These are phyloP conservation scores for Alternaria infectoria DNA, from an alignment of 2,329 filamentous ascomycete species.

Conservation along the genomic window DNA sequence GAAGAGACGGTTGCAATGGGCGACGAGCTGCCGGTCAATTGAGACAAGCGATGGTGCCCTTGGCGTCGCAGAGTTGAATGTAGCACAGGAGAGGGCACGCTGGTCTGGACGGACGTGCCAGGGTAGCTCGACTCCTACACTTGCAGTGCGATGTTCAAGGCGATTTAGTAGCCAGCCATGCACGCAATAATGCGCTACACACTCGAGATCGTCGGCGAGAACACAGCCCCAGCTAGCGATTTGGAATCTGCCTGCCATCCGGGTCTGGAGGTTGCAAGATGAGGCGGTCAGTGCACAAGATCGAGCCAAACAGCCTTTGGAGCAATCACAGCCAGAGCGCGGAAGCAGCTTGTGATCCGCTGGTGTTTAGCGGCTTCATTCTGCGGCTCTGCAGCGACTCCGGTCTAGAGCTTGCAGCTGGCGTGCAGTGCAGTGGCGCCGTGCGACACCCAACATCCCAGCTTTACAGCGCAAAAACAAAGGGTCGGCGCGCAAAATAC, in stretches of 20 bases:
- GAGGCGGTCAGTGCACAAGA: slow-evolving; percentile 15
- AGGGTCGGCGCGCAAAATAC: neutral
- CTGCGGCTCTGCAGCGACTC: slow-evolving; percentile 20
- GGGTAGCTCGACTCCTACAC: slow-evolving; percentile 30
- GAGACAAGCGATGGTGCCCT: slow-evolving; percentile 38
- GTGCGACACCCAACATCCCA: slow-evolving; percentile 2
- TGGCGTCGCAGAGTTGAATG: slow-evolving; percentile 36
- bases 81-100: slow-evolving; percentile 21
- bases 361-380: slow-evolving; percentile 11
- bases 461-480: slow-evolving; percentile 3
- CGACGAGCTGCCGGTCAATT: slow-evolving; percentile 21
- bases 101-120: slow-evolving; percentile 16
- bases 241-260: slow-evolving; percentile 36
- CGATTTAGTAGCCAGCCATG: slow-evolving; percentile 20
- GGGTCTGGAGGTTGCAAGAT: slow-evolving; percentile 15
- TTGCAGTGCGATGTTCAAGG: slow-evolving; percentile 29
- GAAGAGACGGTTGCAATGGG: neutral
- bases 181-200: slow-evolving; percentile 19
- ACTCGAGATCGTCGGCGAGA: slow-evolving; percentile 13
- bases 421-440: slow-evolving; percentile 3
- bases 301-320: slow-evolving; percentile 14
- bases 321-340: slow-evolving; percentile 14
- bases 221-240: slow-evolving; percentile 35
- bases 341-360: slow-evolving; percentile 7
- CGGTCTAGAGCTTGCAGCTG: slow-evolving; percentile 17